These are phyloP conservation scores for Zygosaccharomyces pseudobailii DNA, from an alignment of 1,139 yeast genomes.

Conservation along the genomic window DNA sequence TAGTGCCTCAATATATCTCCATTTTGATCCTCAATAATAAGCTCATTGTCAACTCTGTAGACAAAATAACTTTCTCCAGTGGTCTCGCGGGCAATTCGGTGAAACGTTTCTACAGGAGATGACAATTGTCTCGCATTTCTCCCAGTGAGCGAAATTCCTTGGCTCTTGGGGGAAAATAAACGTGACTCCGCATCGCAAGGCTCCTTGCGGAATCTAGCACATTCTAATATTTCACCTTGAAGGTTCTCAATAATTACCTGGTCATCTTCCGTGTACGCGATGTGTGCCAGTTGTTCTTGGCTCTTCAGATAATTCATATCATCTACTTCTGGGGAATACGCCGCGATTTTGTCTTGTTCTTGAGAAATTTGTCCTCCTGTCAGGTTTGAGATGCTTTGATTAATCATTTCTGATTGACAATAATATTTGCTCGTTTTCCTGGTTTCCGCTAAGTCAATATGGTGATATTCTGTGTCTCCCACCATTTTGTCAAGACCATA, in stretches of 20 bases:
- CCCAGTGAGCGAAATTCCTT: neutral
- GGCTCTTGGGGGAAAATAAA: slow-evolving; percentile 8
- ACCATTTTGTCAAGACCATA: slow-evolving; percentile 13
- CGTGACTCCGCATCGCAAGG: slow-evolving; percentile 27
- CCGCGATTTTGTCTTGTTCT: slow-evolving; percentile 6
- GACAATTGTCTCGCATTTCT: slow-evolving; percentile 15
- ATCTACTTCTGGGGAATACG: slow-evolving; percentile 8
- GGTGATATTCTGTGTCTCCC: slow-evolving; percentile 3
- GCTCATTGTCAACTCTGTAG: slow-evolving; percentile 61
- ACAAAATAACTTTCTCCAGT: slow-evolving; percentile 43
- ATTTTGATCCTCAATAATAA: slow-evolving; percentile 82
- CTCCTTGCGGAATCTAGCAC: slow-evolving; percentile 27
- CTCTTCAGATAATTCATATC: slow-evolving; percentile 13
- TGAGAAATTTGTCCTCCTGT: slow-evolving; percentile 1
- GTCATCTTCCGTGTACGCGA: slow-evolving; percentile 71
- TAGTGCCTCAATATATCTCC: slow-evolving; percentile 89
- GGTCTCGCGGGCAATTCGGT: slow-evolving; percentile 8
- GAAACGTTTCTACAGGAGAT: slow-evolving; percentile 9
- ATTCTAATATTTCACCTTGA: slow-evolving; percentile 70
- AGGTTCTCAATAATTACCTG: slow-evolving; percentile 71
- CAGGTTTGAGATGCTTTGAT: slow-evolving; percentile 13
- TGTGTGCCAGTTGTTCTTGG: slow-evolving; percentile 24
- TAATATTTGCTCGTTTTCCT: neutral
- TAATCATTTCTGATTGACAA: neutral
- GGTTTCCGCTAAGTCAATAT: neutral